phyloP scores from a whole-genome alignment of 2,329 filamentous ascomycete species.

The Fusarium subglutinans region DNA sequence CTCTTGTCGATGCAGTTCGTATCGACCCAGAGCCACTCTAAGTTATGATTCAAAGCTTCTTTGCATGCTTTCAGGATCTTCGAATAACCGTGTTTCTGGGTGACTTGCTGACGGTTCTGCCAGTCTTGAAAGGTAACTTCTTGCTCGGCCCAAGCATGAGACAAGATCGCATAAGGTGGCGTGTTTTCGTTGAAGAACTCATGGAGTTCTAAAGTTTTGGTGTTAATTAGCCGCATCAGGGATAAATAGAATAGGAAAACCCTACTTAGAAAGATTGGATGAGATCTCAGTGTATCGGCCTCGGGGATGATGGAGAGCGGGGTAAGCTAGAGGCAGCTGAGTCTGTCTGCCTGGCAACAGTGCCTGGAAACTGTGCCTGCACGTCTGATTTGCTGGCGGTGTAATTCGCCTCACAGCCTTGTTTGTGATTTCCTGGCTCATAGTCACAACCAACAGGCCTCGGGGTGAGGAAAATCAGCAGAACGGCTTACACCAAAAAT shows the following conservation, averaged over 20 bases:
- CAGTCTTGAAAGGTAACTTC: neutral
- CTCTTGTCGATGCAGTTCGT: neutral
- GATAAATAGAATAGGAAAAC: too few relatives aligned
- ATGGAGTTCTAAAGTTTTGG: accelerated
- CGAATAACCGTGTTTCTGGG: accelerated
- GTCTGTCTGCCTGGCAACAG: too few relatives aligned
- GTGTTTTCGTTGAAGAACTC: neutral
- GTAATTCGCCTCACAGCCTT: neutral
- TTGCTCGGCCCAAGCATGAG: neutral
- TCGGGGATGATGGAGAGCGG: neutral
- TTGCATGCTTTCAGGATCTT: neutral
- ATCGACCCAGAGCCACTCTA: neutral
- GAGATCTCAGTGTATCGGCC: too few relatives aligned
- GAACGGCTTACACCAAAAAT: too few relatives aligned
- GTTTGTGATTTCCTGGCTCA: neutral
- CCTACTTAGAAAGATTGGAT: too few relatives aligned
- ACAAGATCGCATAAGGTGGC: neutral
- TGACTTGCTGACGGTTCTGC: neutral
- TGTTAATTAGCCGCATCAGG: neutral
- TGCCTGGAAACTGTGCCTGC: too few relatives aligned
- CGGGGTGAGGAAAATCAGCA: too few relatives aligned
- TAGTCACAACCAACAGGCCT: neutral
- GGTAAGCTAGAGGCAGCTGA: neutral
- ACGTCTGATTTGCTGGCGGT: neutral
- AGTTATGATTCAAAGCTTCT: accelerated